These are phyloP conservation scores for Thelephora terrestris DNA, from an alignment of 1,284 basidiomycete species.

Conservation along the genomic window DNA sequence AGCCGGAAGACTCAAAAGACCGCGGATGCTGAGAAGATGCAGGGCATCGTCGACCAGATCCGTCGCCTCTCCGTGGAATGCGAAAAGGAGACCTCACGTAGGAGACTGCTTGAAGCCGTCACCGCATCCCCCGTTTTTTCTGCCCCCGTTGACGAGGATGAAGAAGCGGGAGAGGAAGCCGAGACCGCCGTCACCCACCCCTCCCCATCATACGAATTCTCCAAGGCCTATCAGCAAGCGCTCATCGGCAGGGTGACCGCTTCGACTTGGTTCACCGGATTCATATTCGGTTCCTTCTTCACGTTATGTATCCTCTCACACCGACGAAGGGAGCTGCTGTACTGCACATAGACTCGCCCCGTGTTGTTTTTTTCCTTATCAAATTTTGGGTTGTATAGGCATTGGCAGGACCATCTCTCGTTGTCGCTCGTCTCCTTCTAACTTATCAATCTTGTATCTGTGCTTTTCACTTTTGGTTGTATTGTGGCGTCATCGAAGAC, in stretches of 20 bases:
- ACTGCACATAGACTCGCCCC: neutral
- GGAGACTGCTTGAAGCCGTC: constrained; percentile 5
- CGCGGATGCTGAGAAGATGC: constrained; percentile 35
- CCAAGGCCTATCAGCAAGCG: constrained; percentile 2
- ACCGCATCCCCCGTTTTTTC: constrained; percentile 8
- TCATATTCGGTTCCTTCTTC: constrained; percentile 27
- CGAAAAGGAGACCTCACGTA: constrained; percentile 15
- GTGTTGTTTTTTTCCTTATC: constrained; percentile 1
- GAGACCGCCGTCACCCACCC: neutral
- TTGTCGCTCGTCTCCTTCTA: too few relatives aligned
- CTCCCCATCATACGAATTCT: constrained; percentile 6
- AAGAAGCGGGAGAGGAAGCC: neutral
- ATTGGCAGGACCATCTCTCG: too few relatives aligned
- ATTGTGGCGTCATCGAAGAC: too few relatives aligned
- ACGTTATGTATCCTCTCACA: constrained; percentile 25
- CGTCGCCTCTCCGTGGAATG: constrained; percentile 31
- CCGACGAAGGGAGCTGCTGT: constrained; percentile 21
- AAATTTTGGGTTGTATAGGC: too few relatives aligned
- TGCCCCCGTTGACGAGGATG: neutral
- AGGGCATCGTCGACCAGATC: constrained; percentile 38
- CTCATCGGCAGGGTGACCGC: constrained; percentile 20
- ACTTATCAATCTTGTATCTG: too few relatives aligned
- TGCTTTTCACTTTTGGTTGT: too few relatives aligned
- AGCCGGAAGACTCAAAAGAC: constrained; percentile 30
- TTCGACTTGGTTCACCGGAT: constrained; percentile 26